Conservation (phyloP, 345 rosid genomes). For the Gossypium longicalyx region DNA sequence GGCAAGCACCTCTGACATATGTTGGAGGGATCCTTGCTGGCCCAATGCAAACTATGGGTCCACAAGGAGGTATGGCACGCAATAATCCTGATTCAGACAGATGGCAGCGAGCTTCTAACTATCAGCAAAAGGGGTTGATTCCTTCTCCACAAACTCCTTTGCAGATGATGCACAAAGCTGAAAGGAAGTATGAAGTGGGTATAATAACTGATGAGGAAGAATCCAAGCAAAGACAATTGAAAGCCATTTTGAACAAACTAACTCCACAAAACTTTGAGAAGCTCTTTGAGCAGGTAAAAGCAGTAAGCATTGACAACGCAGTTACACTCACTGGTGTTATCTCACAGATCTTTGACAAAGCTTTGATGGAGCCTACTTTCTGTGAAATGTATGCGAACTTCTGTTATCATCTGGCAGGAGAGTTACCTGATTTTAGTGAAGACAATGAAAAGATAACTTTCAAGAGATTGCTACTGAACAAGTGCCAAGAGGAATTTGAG, state of each 20-base stretch:
- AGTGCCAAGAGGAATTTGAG: constrained; percentile 98
- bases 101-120: constrained; percentile 75
- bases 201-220: constrained; percentile 68
- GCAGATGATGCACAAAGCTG: constrained; percentile 88
- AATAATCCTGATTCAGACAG: constrained; percentile 63
- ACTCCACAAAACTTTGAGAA: constrained; percentile 94
- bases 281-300: constrained; percentile 86
- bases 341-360: constrained; percentile 92
- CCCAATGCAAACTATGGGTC: constrained; percentile 66
- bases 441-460: constrained; percentile 75
- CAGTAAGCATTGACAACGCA: constrained; percentile 70
- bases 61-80: constrained; percentile 64
- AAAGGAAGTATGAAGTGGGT: constrained; percentile 83
- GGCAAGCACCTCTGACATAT: constrained; percentile 44
- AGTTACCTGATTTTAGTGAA: constrained; percentile 68
- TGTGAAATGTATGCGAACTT: constrained; percentile 95
- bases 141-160: constrained; percentile 84
- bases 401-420: constrained; percentile 62
- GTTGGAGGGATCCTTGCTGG: constrained; percentile 66
- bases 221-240: constrained; percentile 80
- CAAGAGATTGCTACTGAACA: constrained; percentile 75
- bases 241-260: constrained; percentile 85
- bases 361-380: constrained; percentile 93
- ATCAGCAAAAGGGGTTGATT: constrained; percentile 69
- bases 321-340: constrained; percentile 72